Base-by-base conservation (phyloP, 345 rosid species). In the Clarkia xantiana region DNA sequence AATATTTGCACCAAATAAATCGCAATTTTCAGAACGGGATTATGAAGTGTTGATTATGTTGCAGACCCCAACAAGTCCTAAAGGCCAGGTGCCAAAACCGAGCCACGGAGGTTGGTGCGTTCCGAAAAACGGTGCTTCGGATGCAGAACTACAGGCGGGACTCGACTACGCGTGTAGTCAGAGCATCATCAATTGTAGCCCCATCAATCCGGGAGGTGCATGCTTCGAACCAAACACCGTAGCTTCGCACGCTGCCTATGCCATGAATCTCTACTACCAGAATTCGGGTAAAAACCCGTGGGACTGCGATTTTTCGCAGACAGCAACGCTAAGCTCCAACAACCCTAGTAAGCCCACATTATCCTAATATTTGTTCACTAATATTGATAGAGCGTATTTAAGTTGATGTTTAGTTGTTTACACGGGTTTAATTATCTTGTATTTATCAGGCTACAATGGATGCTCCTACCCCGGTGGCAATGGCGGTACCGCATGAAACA, bases 201-300 rank as follows among this genome's bases (percentile, higher is more conserved):
- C 77, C 1, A 69, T 87, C 47, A 76, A 67, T 64, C 81, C 80
- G 11, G 91, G 96, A 25, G 91, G 79, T 2, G 60, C 74, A 43
- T 87, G 96, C 69, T 84, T 76, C 18, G 84, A 79, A 19, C 96
- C 96, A 4, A 77, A 81, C 67, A 78, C 73, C 1, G 0, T 88
- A 14, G 63, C 46, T n/a, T 72, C 84, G 0, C 95, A 82, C 47
- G 76, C 89, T 11, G 71, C 95, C 14, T 88, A 61, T 55, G 97
- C 95, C 67, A 88, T 82, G 93, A 84, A 82, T 54, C 73, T 73
- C 7, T 75, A 72, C 63, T 88, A 72, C 62, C 97, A 88, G 63
- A 62, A 42, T 4, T 68, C 80, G 16, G 70, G 23, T 8, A 71
- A 59, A 69, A 62, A 64, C 40, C 77, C 84, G 10, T 58, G 51